Conservation (phyloP, 306 rosid genomes). For the Lathyrus tuberosus region DNA sequence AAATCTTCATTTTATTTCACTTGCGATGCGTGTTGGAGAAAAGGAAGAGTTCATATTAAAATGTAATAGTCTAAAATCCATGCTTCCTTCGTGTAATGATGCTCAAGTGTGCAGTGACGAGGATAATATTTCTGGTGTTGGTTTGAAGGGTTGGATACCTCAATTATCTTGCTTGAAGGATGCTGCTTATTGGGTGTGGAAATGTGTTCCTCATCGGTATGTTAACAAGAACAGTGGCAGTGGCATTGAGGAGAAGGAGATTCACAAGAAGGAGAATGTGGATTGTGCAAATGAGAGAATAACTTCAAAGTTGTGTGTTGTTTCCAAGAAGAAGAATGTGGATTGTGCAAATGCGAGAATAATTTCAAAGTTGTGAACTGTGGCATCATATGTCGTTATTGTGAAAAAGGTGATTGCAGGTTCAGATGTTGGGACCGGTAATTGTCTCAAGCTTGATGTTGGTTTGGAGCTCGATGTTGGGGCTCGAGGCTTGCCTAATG, state of each 20-base stretch:
- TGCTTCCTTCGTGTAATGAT: conserved; percentile 55
- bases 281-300: neutral
- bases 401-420: no score
- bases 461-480: no score
- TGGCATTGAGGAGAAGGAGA: conserved; percentile 24
- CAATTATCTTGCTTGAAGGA: conserved; percentile 38
- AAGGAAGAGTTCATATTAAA: conserved; percentile 50
- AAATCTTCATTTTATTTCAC: conserved; percentile 83
- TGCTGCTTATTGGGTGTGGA: conserved; percentile 29
- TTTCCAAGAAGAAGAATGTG: neutral
- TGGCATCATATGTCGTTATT: no score
- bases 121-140: conserved; percentile 36
- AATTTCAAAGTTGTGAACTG: no score
- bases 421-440: no score
- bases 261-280: neutral
- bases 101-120: conserved; percentile 41
- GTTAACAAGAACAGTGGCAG: conserved; percentile 4
- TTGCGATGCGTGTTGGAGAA: conserved; percentile 68
- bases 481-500: no score
- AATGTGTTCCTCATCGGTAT: conserved; percentile 15
- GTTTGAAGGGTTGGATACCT: conserved; percentile 61
- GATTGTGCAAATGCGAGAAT: no score
- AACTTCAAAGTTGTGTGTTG: neutral
- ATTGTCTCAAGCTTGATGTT: no score
- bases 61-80: conserved; percentile 70